phyloP scores from a whole-genome alignment of 345 rosid species.

The Turritis glabra region DNA sequence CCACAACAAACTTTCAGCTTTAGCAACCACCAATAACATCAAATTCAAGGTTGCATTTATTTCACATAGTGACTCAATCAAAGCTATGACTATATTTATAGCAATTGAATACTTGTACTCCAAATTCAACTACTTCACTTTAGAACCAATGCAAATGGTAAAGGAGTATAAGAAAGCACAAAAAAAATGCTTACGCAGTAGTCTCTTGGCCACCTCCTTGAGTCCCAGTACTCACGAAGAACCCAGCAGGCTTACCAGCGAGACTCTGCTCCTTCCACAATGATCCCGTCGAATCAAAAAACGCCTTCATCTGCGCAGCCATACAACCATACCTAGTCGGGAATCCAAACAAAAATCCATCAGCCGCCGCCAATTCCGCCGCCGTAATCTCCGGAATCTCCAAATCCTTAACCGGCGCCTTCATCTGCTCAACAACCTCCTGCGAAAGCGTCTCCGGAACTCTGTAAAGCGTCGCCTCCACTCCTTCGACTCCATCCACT shows the following conservation, averaged over 20 bases:
- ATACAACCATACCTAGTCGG: slow-evolving; percentile 81
- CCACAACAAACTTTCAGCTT: slow-evolving; percentile 1
- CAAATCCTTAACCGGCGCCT: slow-evolving; percentile 49
- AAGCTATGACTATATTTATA: slow-evolving; percentile 7
- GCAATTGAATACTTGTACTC: slow-evolving; percentile 1
- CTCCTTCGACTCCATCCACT: slow-evolving; percentile 57
- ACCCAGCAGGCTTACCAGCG: slow-evolving; percentile 85
- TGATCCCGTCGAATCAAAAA: slow-evolving; percentile 64
- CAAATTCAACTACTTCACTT: not conserved
- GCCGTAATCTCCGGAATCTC: slow-evolving; percentile 57
- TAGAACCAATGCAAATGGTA: not conserved
- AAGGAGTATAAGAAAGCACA: not conserved
- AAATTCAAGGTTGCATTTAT: slow-evolving; percentile 2
- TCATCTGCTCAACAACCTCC: slow-evolving; percentile 60
- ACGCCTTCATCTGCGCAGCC: slow-evolving; percentile 87
- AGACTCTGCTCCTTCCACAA: slow-evolving; percentile 71
- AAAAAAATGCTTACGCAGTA: slow-evolving; percentile 85
- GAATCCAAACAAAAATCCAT: slow-evolving; percentile 69
- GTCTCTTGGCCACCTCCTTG: slow-evolving; percentile 96
- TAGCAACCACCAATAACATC: slow-evolving; percentile 12
- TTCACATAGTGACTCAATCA: slow-evolving; percentile 18
- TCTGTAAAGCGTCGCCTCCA: slow-evolving; percentile 54
- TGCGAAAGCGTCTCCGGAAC: slow-evolving; percentile 63
- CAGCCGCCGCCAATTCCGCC: slow-evolving; percentile 56
- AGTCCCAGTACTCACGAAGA: slow-evolving; percentile 80